Evolutionary conservation across 2,329 filamentous ascomycete genomes (phyloP).

Genomic region (Ophiocordyceps unilateralis): DNA sequence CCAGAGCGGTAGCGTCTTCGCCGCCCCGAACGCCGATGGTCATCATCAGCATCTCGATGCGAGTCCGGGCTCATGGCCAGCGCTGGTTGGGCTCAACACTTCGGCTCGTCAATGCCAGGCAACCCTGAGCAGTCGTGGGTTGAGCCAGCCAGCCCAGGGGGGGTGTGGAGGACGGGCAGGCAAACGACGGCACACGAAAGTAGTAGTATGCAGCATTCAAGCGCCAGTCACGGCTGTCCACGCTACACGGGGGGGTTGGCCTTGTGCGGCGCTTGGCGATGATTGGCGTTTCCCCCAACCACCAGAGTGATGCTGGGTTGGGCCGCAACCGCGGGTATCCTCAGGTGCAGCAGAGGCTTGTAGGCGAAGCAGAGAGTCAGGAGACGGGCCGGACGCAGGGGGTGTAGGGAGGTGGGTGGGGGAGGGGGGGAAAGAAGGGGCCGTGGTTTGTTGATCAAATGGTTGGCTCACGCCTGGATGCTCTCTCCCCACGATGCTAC

Average conservation of each 20-base stretch:
- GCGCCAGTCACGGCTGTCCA: constrained; percentile 9
- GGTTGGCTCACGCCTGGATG: background rate
- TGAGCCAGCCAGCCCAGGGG: background rate
- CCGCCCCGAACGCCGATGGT: constrained; percentile 10
- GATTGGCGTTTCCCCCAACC: background rate
- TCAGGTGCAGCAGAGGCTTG: background rate
- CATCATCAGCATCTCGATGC: constrained; percentile 12
- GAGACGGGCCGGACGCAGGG: background rate
- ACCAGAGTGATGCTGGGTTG: background rate
- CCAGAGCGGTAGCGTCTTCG: constrained; percentile 9
- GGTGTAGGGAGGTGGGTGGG: background rate
- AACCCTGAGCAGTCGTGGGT: background rate
- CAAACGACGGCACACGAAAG: background rate
- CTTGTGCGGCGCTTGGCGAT: background rate
- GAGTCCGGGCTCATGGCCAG: constrained; percentile 15
- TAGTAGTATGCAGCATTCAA: background rate
- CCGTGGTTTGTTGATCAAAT: background rate
- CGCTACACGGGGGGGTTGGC: constrained; percentile 1
- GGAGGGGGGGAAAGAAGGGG: background rate
- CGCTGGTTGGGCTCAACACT: constrained; percentile 9
- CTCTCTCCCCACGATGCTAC: background rate
- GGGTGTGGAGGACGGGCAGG: background rate
- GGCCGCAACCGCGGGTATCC: background rate
- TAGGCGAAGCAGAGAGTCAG: background rate
- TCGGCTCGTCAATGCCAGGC: constrained; percentile 2